Evolutionary conservation across 164 flowering plant genomes (phyloP).

Genomic region (Santalum album): DNA sequence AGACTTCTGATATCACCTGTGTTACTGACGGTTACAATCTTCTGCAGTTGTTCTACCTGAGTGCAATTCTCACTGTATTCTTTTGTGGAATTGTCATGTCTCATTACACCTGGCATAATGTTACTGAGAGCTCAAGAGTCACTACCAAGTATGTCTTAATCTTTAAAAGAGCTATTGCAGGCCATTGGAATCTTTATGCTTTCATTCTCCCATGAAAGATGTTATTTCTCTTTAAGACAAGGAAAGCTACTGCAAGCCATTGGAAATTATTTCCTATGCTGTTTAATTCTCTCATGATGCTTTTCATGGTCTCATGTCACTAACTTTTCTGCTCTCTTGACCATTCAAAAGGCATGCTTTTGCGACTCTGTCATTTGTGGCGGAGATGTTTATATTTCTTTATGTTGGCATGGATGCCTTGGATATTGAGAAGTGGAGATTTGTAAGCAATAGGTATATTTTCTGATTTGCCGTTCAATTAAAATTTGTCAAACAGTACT

Average conservation of each 20-base stretch:
- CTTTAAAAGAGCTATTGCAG: background rate
- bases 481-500: conserved; percentile 1
- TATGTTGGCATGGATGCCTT: conserved; percentile 97
- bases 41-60: conserved; percentile 68
- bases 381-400: conserved; percentile 83
- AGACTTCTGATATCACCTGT: background rate
- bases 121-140: conserved; percentile 85
- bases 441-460: conserved; percentile 42
- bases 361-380: conserved; percentile 79
- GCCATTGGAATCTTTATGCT: too few relatives aligned
- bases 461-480: background rate
- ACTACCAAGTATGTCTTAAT: conserved; percentile 52
- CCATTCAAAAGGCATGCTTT: conserved; percentile 66
- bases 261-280: background rate
- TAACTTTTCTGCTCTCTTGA: conserved; percentile 2
- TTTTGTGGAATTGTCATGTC: conserved; percentile 80
- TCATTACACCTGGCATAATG: conserved; percentile 88
- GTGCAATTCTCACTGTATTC: conserved; percentile 91
- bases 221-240: too few relatives aligned
- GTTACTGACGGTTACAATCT: background rate
- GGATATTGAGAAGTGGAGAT: conserved; percentile 76
- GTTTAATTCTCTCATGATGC: background rate
- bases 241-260: background rate
- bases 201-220: too few relatives aligned
- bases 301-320: conserved; percentile 1